Percentiles rank a stretch among this genome's conserved stretches.
Conservation (phyloP, 2,329 filamentous ascomycete species). For the Aquanectria penicillioides region DNA sequence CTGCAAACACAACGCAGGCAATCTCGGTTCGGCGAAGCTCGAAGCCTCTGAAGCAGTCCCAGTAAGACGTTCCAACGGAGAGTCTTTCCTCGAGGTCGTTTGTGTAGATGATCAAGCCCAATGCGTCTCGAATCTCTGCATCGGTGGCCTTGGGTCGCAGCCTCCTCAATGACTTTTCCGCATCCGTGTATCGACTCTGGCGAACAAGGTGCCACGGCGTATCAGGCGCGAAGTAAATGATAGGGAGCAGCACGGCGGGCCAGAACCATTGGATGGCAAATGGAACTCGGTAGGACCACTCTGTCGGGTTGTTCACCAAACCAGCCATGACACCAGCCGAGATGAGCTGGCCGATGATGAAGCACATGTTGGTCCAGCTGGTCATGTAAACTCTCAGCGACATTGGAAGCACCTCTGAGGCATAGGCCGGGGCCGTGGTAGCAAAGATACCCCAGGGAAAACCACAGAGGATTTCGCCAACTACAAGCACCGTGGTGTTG, state of each 20-base stretch:
- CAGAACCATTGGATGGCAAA: slow-evolving; percentile 62
- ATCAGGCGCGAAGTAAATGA: slow-evolving; percentile 56
- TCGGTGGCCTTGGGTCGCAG: slow-evolving; percentile 43
- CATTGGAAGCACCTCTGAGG: slow-evolving; percentile 53
- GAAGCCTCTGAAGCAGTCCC: slow-evolving; percentile 55
- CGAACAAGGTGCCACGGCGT: slow-evolving; percentile 57
- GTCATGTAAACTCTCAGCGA: slow-evolving; percentile 56
- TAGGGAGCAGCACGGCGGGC: slow-evolving; percentile 53
- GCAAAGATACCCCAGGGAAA: slow-evolving; percentile 58
- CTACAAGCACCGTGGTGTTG: slow-evolving; percentile 49
- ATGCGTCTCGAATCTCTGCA: slow-evolving; percentile 45
- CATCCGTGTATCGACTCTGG: slow-evolving; percentile 45
- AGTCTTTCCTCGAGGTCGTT: slow-evolving; percentile 51
- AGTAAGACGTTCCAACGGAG: slow-evolving; percentile 51
- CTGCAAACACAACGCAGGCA: slow-evolving; percentile 47
- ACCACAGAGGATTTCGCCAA: slow-evolving; percentile 57
- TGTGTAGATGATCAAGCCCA: slow-evolving; percentile 55
- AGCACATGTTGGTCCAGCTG: slow-evolving; percentile 58
- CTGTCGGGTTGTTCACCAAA: slow-evolving; percentile 40
- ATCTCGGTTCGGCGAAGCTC: slow-evolving; percentile 53
- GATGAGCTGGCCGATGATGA: slow-evolving; percentile 57
- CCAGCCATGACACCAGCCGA: slow-evolving; percentile 46
- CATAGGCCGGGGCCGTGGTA: slow-evolving; percentile 58
- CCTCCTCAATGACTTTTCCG: slow-evolving; percentile 45
- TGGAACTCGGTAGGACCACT: slow-evolving; percentile 59